Evolutionary conservation across 306 rosid species (phyloP), one percentile per base, ranked within the genome.

Genomic region (Quercus gilva): DNA sequence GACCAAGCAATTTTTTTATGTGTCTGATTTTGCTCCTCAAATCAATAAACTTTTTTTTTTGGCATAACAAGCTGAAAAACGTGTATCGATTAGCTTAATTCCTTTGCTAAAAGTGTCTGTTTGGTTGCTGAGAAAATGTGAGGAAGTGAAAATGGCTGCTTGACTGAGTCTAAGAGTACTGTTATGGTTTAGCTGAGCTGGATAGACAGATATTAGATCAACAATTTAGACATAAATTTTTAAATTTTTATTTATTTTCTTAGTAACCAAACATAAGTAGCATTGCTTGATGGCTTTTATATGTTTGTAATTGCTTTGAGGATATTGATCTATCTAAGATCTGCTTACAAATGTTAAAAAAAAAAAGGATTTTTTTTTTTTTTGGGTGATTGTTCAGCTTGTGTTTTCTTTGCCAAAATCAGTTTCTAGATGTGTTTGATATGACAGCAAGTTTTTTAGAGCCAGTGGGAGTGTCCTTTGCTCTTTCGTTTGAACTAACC

Each of bases 31-130:
- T 21, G 18, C 65, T 59, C 29, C 0, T 59, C 65, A 23, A 58
- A 2, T 59, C 28, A 1, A 45, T 45, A 4, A 26, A 23, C 11
- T 1, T 10, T 9, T 21, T 58, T 26, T 0, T n/a, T n/a, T n/a
- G n/a, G 13, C 5, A 20, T 12, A 5, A 14, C 26, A 11, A 23
- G 65, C 29, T 59, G 28, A 59, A 59, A 59, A 59, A 1, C 3
- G 0, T 3, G 1, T 59, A 26, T 59, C 2, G 29, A 23, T 59
- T 9, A 9, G 65, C 7, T 23, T 59, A 1, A 3, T 8, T 59
- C 13, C 5, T 23, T 59, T 23, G 65, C 65, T 59, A 11, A 59
- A 21, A 65, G 56, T 55, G 58, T 63, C 85, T 77, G 75, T 61
- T 78, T 60, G 68, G 55, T 73, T 33, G 25, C 64, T 17, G 56